Evolutionary conservation across 441 rosid genomes (phyloP), one percentile per base, ranked within the genome.

Genomic region (Manihot esculenta): DNA sequence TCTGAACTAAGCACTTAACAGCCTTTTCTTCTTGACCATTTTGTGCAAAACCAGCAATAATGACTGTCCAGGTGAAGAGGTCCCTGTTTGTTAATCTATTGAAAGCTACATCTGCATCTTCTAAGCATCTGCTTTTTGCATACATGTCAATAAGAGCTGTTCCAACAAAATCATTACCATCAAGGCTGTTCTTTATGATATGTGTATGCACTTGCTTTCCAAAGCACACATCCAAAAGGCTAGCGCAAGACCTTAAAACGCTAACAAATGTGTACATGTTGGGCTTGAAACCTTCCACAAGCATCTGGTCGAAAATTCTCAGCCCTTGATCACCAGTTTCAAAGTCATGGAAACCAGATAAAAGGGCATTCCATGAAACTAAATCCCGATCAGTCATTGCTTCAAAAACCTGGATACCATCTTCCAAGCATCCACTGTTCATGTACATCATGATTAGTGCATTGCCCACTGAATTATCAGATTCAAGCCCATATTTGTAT

Each of bases 121-220:
- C 85, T 74, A 82, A 59, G 72, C 77, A 76, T 58, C 78, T 65
- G 42, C 54, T 54, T 75, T 81, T 84, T 23, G 79, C 79, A 56
- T 84, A 86, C 83, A 82, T 76, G 72, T 80, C 80, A 78, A 84
- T 72, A 6, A 86, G 88, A 66, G 84, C 78, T 24, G 83, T 81
- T 75, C 80, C 80, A 30, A 84, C 82, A 68, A 76, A 78, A 60
- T 66, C 74, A 68, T 79, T 64, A 62, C 66, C 71, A 45, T 75
- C 71, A 15, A 81, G 70, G 66, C 78, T 58, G 64, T 78, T 71
- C 66, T 86, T 86, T 62, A 84, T 64, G 35, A 81, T 63, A 64
- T 76, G 84, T 41, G 78, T 72, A 67, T 86, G 86, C 12, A 84
- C 78, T 78, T 84, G 90, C 73, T 69, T 80, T 23, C 88, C 88